Percentiles rank a stretch among this genome's conserved stretches.
phyloP scores from a whole-genome alignment of 768 basidiomycete genomes.

The Leccinum olivaceopallidum region DNA sequence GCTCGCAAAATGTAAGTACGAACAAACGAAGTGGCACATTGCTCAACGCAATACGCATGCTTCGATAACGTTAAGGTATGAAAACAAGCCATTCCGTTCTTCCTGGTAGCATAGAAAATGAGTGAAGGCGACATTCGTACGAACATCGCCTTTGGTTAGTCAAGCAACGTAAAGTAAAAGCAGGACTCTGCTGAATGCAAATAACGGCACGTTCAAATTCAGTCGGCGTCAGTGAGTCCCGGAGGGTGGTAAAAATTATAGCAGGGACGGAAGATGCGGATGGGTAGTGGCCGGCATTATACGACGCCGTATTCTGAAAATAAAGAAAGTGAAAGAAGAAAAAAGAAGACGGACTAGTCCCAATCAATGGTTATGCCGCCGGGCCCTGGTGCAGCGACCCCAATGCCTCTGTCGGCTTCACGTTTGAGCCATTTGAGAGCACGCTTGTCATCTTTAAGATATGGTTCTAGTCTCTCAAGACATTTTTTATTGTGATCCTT shows the following conservation, averaged over 20 bases:
- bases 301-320: constrained; percentile 6
- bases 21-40: constrained; percentile 14
- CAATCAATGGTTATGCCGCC: constrained; percentile 80
- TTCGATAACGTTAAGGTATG: constrained; percentile 29
- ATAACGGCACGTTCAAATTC: constrained; percentile 9
- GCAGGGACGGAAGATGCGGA: constrained; percentile 12
- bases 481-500: constrained; percentile 83
- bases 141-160: constrained; percentile 27
- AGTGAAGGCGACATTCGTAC: constrained; percentile 21
- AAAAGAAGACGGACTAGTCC: constrained; percentile 44
- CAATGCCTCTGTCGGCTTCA: constrained; percentile 75
- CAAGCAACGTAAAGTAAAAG: constrained; percentile 25
- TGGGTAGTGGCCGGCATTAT: constrained; percentile 1
- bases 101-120: constrained; percentile 15
- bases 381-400: constrained; percentile 60
- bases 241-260: constrained; percentile 22
- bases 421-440: constrained; percentile 80
- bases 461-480: constrained; percentile 59
- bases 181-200: constrained; percentile 15
- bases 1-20: constrained; percentile 18
- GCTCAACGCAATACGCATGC: constrained; percentile 11
- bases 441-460: constrained; percentile 75
- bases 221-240: neutral
- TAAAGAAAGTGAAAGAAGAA: neutral
- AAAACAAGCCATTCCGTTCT: constrained; percentile 22